A percentile compares a stretch with the other conserved stretches of the same genome.
These are phyloP conservation scores for Microcera coccophila DNA, from an alignment of 2,329 filamentous ascomycete species.

Conservation along the genomic window DNA sequence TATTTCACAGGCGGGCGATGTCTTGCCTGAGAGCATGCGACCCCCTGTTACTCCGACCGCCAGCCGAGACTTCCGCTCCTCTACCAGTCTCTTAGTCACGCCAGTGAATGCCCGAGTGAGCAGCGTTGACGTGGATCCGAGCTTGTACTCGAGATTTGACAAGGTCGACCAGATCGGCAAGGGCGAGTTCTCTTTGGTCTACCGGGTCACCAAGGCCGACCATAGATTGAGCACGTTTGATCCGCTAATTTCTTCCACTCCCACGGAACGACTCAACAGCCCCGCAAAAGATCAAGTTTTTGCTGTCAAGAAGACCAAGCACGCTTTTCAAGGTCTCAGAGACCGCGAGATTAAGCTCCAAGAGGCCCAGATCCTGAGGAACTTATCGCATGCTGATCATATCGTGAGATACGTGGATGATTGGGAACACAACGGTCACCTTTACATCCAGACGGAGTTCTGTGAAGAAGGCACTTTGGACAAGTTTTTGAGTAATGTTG, in stretches of 20 bases:
- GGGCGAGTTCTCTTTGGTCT: slow-evolving; percentile 93
- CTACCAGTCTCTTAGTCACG: slow-evolving; percentile 58
- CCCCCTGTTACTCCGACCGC: slow-evolving; percentile 78
- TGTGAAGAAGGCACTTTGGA: slow-evolving; percentile 93
- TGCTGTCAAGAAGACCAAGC: slow-evolving; percentile 90
- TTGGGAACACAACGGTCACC: slow-evolving; percentile 80
- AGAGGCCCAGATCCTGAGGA: slow-evolving; percentile 75
- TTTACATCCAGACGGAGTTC: slow-evolving; percentile 97
- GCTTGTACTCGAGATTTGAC: slow-evolving; percentile 70
- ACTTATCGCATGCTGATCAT: slow-evolving; percentile 77
- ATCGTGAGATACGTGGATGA: slow-evolving; percentile 77
- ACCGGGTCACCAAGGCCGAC: slow-evolving; percentile 59
- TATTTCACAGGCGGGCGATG: slow-evolving; percentile 61
- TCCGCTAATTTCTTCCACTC: slow-evolving; percentile 45
- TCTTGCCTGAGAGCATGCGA: slow-evolving; percentile 35
- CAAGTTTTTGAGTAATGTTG: slow-evolving; percentile 76
- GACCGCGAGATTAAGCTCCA: slow-evolving; percentile 81
- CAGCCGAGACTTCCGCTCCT: slow-evolving; percentile 47
- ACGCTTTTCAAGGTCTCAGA: slow-evolving; percentile 70
- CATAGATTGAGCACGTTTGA: slow-evolving; percentile 31
- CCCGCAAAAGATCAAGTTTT: slow-evolving; percentile 62
- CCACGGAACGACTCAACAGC: slow-evolving; percentile 46
- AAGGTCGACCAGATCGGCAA: slow-evolving; percentile 76
- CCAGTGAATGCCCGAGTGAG: slow-evolving; percentile 66
- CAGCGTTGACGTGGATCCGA: slow-evolving; percentile 67